phyloP scores from a whole-genome alignment of 164 flowering plant species.

The Liriodendron chinense region DNA sequence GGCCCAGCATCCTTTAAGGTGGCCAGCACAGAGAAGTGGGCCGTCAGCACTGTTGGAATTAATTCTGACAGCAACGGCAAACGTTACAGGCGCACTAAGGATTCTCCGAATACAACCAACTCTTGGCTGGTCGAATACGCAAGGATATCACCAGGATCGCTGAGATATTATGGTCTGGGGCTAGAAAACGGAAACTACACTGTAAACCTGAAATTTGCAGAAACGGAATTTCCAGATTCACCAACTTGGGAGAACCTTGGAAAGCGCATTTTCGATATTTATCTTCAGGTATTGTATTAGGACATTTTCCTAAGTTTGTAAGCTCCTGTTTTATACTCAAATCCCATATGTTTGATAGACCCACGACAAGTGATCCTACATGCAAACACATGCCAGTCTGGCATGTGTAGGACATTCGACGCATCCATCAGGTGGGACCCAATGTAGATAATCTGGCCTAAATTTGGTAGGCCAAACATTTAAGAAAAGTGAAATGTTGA shows the following conservation, averaged over 20 bases:
- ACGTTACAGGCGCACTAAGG: slow-evolving; percentile 25
- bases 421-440: too few species aligned
- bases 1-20: slow-evolving; percentile 69
- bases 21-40: slow-evolving; percentile 51
- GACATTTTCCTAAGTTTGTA: not conserved
- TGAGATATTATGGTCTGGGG: slow-evolving; percentile 81
- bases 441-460: too few species aligned
- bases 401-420: too few species aligned
- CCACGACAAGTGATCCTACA: too few species aligned
- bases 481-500: too few species aligned
- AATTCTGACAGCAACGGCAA: slow-evolving; percentile 23
- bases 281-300: slow-evolving; percentile 56
- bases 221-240: slow-evolving; percentile 27
- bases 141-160: slow-evolving; percentile 66
- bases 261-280: slow-evolving; percentile 74
- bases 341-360: too few species aligned
- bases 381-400: too few species aligned
- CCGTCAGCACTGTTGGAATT: slow-evolving; percentile 68
- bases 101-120: slow-evolving; percentile 53
- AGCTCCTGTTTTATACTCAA: not conserved
- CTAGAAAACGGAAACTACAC: slow-evolving; percentile 79
- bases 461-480: too few species aligned
- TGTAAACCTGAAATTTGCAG: slow-evolving; percentile 67
- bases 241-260: slow-evolving; percentile 60
- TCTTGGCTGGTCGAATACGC: slow-evolving; percentile 65